A percentile compares a stretch with the other conserved stretches of the same genome.
phyloP scores from a whole-genome alignment of 208 protist genomes.

The Trypanosoma scelopori region DNA sequence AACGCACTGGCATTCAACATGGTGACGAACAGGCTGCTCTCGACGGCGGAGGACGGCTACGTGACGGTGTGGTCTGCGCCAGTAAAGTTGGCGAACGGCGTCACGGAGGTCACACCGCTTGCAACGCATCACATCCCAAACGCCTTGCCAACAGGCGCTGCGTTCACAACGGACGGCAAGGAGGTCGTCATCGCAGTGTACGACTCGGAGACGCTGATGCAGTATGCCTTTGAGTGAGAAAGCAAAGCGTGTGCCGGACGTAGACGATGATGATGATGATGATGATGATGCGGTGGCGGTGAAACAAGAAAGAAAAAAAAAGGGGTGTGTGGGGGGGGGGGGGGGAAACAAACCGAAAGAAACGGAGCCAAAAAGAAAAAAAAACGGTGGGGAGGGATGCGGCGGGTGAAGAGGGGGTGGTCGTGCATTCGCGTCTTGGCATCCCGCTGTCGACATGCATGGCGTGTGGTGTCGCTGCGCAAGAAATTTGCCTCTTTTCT shows the following conservation, averaged over 20 bases:
- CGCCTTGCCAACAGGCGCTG: constrained; percentile 28
- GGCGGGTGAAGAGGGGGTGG: too few species aligned
- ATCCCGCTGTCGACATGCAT: not conserved
- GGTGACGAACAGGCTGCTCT: constrained; percentile 27
- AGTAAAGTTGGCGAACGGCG: not conserved
- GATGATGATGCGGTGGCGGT: too few species aligned
- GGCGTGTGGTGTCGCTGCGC: not conserved
- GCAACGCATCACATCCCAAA: constrained; percentile 19
- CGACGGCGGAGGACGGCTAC: constrained; percentile 57
- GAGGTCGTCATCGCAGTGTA: constrained; percentile 17
- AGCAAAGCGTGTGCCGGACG: not conserved
- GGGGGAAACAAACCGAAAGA: too few species aligned
- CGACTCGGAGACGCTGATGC: constrained; percentile 13
- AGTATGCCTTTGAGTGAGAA: constrained; percentile 16
- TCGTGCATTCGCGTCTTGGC: not conserved
- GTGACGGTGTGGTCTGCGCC: constrained; percentile 36
- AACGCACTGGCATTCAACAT: constrained; percentile 38
- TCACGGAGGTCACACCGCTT: not conserved
- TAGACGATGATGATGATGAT: too few species aligned
- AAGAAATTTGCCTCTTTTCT: too few species aligned
- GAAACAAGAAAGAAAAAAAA: not conserved
- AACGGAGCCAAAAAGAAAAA: too few species aligned
- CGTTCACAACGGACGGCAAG: constrained; percentile 13
- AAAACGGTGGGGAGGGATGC: too few species aligned
- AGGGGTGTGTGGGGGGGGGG: not conserved